A percentile compares a stretch with the other conserved stretches of the same genome.
phyloP scores from a whole-genome alignment of 2,329 filamentous ascomycete genomes.

The Cladophialophora immunda region DNA sequence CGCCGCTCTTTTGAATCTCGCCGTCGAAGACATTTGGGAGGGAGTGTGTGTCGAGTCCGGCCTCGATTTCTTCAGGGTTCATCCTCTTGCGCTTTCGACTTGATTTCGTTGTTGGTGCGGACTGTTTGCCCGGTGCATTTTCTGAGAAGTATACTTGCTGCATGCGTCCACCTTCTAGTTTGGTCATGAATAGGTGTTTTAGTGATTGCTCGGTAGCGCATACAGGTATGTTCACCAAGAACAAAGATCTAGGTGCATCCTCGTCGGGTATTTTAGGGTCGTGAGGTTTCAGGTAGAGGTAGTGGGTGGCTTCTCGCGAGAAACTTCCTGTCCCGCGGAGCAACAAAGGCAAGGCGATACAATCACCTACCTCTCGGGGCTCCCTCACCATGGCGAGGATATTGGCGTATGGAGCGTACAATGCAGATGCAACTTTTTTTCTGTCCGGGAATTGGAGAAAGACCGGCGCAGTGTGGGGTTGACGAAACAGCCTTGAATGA shows the following conservation, averaged over 20 bases:
- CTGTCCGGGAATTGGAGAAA: constrained; percentile 3
- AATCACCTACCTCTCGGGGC: constrained; percentile 63
- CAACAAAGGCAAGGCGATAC: constrained; percentile 73
- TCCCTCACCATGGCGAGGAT: constrained; percentile 46
- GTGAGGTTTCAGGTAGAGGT: constrained; percentile 86
- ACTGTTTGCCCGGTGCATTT: constrained; percentile 40
- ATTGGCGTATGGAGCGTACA: neutral
- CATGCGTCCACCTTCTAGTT: constrained; percentile 80
- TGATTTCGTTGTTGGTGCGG: constrained; percentile 30
- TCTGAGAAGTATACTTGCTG: constrained; percentile 75
- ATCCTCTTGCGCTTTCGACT: constrained; percentile 66
- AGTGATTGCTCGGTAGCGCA: constrained; percentile 83
- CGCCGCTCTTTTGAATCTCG: constrained; percentile 74
- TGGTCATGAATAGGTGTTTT: constrained; percentile 74
- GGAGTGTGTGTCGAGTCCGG: constrained; percentile 66
- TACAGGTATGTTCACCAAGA: constrained; percentile 86
- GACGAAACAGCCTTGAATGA: neutral
- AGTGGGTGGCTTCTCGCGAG: constrained; percentile 73
- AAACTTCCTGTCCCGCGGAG: constrained; percentile 72
- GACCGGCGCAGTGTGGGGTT: neutral
- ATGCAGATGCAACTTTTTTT: constrained; percentile 26
- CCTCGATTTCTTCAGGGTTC: constrained; percentile 57
- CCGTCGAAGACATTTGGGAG: constrained; percentile 79
- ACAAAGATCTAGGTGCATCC: constrained; percentile 80
- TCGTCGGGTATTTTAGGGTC: constrained; percentile 78